Base-by-base conservation (phyloP, 2,329 filamentous ascomycete species). In the Delphinella strobiligena region DNA sequence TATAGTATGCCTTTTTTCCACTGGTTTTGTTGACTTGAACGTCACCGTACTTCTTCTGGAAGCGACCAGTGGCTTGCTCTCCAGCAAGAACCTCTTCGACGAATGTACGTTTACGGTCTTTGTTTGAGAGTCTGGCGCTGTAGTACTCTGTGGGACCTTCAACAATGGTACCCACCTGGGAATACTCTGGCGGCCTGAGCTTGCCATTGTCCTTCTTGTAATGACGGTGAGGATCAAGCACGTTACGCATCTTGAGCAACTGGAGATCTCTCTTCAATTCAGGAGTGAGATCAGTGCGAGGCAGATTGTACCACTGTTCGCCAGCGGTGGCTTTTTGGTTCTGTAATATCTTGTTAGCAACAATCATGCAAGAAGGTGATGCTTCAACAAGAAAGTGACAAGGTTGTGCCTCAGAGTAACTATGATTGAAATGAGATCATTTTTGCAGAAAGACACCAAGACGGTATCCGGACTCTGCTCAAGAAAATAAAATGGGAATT, bases 1-100 rank as follows among this genome's bases (percentile, higher is more conserved):
- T 89, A 68, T 95, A 96, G 53, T 84, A 82, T 1, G 74, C 78
- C 63, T 89, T 95, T 67, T 86, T 93, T 38, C 91, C 91, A 51
- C 84, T 93, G 17, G 73, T 75, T 63, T 93, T 96, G 45, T 72
- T 72, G 37, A 70, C 70, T 58, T 95, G 87, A 36, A 96, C 85
- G 42, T 89, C 80, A 41, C 75, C 71, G 61, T 94, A 96, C 62
- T 93, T 95, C 54, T 71, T 74, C 68, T 83, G 86, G 66, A 95
- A 91, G 51, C 83, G 82, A 44, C 72, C 71, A 33, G 68, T 78
- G 44, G 72, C 61, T 37, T 74, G 67, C 58, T 86, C 80, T 32
- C 71, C 66, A 17, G 78, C 74, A 50, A 95, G 67, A 3, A 91
- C 74, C 56, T 95, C 87, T 47, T 93, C 85, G 1, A 91, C 75